phyloP scores from a whole-genome alignment of 1,284 basidiomycete genomes.

The Trametes sp. region DNA sequence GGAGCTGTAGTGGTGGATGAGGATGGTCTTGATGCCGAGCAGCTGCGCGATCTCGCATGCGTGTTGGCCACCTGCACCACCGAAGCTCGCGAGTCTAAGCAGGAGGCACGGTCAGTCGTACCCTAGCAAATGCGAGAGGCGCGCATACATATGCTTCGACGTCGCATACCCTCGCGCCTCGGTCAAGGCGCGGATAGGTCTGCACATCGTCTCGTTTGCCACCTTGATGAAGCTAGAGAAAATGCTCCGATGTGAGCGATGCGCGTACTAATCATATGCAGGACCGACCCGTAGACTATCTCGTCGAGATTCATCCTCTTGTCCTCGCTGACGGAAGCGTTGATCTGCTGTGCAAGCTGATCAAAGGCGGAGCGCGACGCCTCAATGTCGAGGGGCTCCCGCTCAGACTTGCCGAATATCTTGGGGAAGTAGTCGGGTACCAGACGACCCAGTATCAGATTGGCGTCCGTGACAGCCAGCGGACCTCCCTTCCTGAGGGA shows the following conservation, averaged over 20 bases:
- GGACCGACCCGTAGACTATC: conserved; percentile 81
- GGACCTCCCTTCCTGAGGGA: conserved; percentile 80
- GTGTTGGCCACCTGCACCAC: conserved; percentile 92
- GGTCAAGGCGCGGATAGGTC: conserved; percentile 91
- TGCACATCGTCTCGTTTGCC: conserved; percentile 94
- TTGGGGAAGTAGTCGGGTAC: conserved; percentile 85
- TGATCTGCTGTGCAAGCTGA: conserved; percentile 72
- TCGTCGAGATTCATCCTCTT: conserved; percentile 81
- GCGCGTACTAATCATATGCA: too few species aligned
- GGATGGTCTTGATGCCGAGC: conserved; percentile 83
- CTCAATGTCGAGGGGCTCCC: conserved; percentile 80
- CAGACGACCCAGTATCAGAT: conserved; percentile 85
- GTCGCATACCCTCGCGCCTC: conserved; percentile 91
- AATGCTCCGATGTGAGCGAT: too few species aligned
- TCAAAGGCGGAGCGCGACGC: conserved; percentile 74
- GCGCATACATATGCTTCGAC: conserved; percentile 74
- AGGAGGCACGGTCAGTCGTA: too few species aligned
- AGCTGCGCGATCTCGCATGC: conserved; percentile 87
- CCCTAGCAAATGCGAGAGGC: too few species aligned
- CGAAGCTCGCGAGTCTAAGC: conserved; percentile 86
- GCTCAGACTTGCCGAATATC: conserved; percentile 88
- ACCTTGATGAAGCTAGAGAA: conserved; percentile 78
- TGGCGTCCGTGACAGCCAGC: conserved; percentile 88
- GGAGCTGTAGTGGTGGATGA: conserved; percentile 88
- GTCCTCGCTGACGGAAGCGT: conserved; percentile 53